Conservation (phyloP, 2,329 filamentous ascomycete species). For the Arthroderma uncinatum region DNA sequence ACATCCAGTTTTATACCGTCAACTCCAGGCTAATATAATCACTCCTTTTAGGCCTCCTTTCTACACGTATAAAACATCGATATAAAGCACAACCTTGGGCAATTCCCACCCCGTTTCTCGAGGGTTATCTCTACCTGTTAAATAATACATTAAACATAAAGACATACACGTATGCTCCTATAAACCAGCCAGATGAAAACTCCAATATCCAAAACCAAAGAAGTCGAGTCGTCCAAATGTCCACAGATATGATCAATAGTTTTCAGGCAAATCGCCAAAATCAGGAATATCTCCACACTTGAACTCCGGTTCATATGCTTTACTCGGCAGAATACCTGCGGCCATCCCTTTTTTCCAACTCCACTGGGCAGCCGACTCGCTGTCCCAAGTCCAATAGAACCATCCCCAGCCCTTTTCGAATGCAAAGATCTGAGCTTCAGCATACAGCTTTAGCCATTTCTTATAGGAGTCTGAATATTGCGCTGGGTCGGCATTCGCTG, state of each 20-base stretch:
- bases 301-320: constrained; percentile 61
- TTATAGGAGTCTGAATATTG: constrained; percentile 66
- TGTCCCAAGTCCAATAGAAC: constrained; percentile 99
- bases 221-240: not conserved
- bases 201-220: not conserved
- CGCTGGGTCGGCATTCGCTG: constrained; percentile 62
- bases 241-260: constrained; percentile 24
- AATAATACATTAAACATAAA: not conserved
- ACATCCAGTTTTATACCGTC: too few species aligned
- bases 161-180: not conserved
- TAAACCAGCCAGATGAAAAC: not conserved
- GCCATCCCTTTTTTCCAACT: constrained; percentile 61
- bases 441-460: constrained; percentile 75
- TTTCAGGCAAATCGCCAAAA: constrained; percentile 35
- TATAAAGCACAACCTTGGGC: too few species aligned
- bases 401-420: constrained; percentile 93
- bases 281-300: constrained; percentile 47
- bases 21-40: too few species aligned
- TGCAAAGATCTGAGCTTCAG: constrained; percentile 87
- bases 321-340: constrained; percentile 66
- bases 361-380: constrained; percentile 78
- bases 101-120: too few species aligned
- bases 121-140: too few species aligned
- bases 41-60: too few species aligned
- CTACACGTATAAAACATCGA: too few species aligned